Percentiles rank a stretch among this genome's conserved stretches.
Conservation (phyloP, 2,329 filamentous ascomycete species). For the Fusarium verrucosum region DNA sequence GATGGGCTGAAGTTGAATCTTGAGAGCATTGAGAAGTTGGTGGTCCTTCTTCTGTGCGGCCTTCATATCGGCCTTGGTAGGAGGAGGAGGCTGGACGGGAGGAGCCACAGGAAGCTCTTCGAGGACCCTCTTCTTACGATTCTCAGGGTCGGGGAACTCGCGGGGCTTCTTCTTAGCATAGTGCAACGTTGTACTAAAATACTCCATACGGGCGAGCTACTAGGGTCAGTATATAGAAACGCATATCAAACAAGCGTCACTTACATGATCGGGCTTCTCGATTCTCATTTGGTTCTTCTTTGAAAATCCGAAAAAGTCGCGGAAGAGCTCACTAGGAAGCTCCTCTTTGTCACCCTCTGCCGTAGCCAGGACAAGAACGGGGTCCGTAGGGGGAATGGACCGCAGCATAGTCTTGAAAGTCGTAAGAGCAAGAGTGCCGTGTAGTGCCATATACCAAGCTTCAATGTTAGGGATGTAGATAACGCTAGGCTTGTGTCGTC, state of each 20-base stretch:
- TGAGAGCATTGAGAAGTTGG: slow-evolving; percentile 84
- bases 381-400: slow-evolving; percentile 88
- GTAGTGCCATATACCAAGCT: slow-evolving; percentile 77
- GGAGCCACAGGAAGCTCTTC: slow-evolving; percentile 81
- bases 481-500: slow-evolving; percentile 93
- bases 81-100: slow-evolving; percentile 71
- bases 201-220: slow-evolving; percentile 74
- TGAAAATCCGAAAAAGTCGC: slow-evolving; percentile 87
- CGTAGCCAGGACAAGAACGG: slow-evolving; percentile 87
- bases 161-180: slow-evolving; percentile 82
- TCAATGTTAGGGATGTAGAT: slow-evolving; percentile 94
- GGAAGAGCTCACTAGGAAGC: slow-evolving; percentile 70
- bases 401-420: slow-evolving; percentile 86
- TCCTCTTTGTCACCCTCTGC: slow-evolving; percentile 74
- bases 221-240: slow-evolving; percentile 6
- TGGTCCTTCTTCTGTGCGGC: slow-evolving; percentile 83
- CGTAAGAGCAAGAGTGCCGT: slow-evolving; percentile 73
- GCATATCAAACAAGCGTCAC: slow-evolving; percentile 35
- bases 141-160: slow-evolving; percentile 87
- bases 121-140: slow-evolving; percentile 86
- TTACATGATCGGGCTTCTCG: slow-evolving; percentile 69
- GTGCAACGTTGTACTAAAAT: slow-evolving; percentile 77
- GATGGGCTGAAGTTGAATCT: slow-evolving; percentile 88
- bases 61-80: slow-evolving; percentile 82
- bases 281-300: slow-evolving; percentile 79